Base-by-base conservation (phyloP, 148 eudicot genomes). In the Drosera capensis region DNA sequence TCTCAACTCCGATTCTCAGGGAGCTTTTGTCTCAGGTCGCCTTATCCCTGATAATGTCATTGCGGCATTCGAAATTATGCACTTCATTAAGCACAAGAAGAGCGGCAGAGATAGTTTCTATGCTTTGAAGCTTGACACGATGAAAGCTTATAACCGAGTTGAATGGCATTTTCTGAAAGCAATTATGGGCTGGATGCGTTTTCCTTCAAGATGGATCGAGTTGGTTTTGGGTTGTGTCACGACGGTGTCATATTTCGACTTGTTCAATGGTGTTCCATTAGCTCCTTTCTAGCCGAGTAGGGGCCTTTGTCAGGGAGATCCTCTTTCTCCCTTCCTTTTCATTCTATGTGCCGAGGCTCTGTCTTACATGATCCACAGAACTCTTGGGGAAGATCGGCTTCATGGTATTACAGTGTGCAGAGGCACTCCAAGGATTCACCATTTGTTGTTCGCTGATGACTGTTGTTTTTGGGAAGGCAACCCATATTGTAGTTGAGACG, bases 241-340 rank as follows among this genome's bases (percentile, higher is more conserved):
- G 25, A 20, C 48, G 24, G 48, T 44, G 3, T 5, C 26, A 2
- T 20, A 3, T 14, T 5, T 22, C 2, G 17, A 20, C 5, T 4
- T 44, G 13, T 15, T 44, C 8, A 44, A 44, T 44, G 26, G 48
- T 8, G 9, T 3, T 20, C 48, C 25, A 1, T 14, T 2, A 7
- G 48, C 22, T 8, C 2, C 17, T 7, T 3, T 44, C 8, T 2
- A 3, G 5, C 48, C 48, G 9, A 5, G 22, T 1, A 20, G 48
- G 13, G 48, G 48, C 14, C 48, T 44, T 2, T 15, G 26, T 8
- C 48, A 44, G 14, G 48, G 48, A 1, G 48, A 44, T 2, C 48
- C 48, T 2, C 17, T 44, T 3, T 44, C 26, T 2, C 26, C 48
- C 12, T 44, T 20, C 13, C 14, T 44, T 7, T 44, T 44, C 13